Base-by-base conservation (phyloP, 768 basidiomycete genomes). In the Phaeolepiota aurea region DNA sequence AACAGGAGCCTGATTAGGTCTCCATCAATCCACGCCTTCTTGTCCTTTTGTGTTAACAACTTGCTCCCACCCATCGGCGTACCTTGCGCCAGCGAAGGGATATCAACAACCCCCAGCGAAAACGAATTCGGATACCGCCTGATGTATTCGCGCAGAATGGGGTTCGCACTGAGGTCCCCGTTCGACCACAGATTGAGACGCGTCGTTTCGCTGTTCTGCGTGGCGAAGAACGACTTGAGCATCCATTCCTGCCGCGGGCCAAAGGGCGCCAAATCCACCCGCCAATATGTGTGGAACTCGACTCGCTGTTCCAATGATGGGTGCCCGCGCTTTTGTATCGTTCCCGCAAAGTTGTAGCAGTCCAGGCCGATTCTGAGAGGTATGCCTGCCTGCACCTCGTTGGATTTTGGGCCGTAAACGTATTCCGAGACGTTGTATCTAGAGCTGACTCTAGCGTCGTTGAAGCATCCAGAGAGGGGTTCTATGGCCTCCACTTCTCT, bases 281-380 rank as follows among this genome's bases (percentile, higher is more conserved):
- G 72, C 94, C 94, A 98, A 58, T 97, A 98, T 1, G 90, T 84
- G 59, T 98, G 94, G 55, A 79, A 94, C 40, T 79, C 75, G 10
- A 76, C 72, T 14, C 77, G 74, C 14, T 69, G 64, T 11, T 72
- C 69, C 13, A 64, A 54, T 13, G 61, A 54, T 1, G 64, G 35
- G 7, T 19, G n/a, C 9, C 9, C 9, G 7, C 9, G 7, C 9
- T 56, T 41, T 38, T 74, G 77, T 16, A 98, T 75, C 12, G 89
- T 91, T 11, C 82, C 82, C 2, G 92, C 86, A 59, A 92, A 93
- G 55, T 90, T 80, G 55, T 93, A 97, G 62, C 94, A 98, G 56
- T 91, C 87, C 68, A 88, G 68, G 25, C 87, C 87, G 46, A 87
- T 68, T 39, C 75, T 72, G 68, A 97, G 69, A 2, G 78, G 67